These are phyloP conservation scores for Fusarium multiceps DNA, from an alignment of 2,329 filamentous ascomycete genomes.

Conservation along the genomic window DNA sequence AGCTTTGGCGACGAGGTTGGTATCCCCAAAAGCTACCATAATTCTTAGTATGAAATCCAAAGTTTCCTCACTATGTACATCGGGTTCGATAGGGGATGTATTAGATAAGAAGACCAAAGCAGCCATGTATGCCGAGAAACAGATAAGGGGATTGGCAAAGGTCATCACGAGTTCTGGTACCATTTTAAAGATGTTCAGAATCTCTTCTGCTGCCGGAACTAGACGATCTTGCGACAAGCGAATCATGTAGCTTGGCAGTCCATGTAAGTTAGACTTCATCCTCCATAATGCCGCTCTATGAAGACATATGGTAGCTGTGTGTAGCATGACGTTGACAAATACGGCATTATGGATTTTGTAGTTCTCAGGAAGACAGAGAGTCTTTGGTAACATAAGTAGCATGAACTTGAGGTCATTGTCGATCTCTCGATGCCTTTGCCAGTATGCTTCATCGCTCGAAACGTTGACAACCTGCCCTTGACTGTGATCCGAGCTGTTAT, in stretches of 20 bases:
- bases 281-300: slow-evolving; percentile 22
- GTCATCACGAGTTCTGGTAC: slow-evolving; percentile 6
- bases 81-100: not conserved
- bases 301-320: slow-evolving; percentile 23
- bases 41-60: slow-evolving; percentile 15
- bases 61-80: not conserved
- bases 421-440: slow-evolving; percentile 8
- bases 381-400: slow-evolving; percentile 19
- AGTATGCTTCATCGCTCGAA: not conserved
- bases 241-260: slow-evolving; percentile 9
- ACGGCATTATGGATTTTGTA: slow-evolving; percentile 18
- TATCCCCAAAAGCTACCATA: slow-evolving; percentile 2
- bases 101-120: slow-evolving; percentile 8
- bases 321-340: slow-evolving; percentile 23
- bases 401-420: slow-evolving; percentile 24
- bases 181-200: slow-evolving; percentile 20
- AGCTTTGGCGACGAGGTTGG: not conserved
- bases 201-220: slow-evolving; percentile 16
- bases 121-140: slow-evolving; percentile 22
- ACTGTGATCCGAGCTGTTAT: not conserved
- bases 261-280: slow-evolving; percentile 14
- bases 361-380: slow-evolving; percentile 15
- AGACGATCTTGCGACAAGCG: slow-evolving; percentile 16
- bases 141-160: slow-evolving; percentile 18
- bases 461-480: not conserved